phyloP scores from a whole-genome alignment of 257 asterid species.

The Haberlea rhodopensis region DNA sequence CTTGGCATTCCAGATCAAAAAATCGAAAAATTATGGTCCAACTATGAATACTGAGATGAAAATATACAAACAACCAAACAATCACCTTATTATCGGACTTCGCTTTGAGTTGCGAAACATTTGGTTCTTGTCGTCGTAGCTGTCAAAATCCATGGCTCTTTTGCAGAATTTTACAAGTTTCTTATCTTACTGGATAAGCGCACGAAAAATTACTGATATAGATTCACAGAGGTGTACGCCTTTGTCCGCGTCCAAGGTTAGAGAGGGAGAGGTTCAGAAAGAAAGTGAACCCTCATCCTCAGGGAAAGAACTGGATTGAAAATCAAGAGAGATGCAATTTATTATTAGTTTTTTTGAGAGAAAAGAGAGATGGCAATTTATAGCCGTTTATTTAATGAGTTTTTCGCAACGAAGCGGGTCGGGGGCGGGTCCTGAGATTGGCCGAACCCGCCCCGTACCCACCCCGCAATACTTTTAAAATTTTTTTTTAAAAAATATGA shows the following conservation, averaged over 20 bases:
- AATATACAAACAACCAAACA: slow-evolving; percentile 1
- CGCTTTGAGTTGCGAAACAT: slow-evolving; percentile 84
- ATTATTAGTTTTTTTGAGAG: too few species aligned
- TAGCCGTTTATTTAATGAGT: too few species aligned
- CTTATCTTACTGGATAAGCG: too few species aligned
- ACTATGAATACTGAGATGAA: not conserved
- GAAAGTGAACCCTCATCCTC: not conserved
- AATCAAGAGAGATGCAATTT: too few species aligned
- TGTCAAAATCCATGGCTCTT: slow-evolving; percentile 71
- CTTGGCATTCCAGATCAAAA: slow-evolving; percentile 35
- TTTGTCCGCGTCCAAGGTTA: not conserved
- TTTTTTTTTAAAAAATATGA: too few species aligned
- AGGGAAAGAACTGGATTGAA: too few species aligned
- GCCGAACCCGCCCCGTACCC: too few species aligned
- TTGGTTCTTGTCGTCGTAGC: slow-evolving; percentile 68
- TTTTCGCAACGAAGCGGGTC: too few species aligned
- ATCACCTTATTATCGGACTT: slow-evolving; percentile 84
- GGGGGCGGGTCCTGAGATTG: too few species aligned
- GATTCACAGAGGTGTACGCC: not conserved
- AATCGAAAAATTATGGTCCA: not conserved
- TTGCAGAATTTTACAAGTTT: slow-evolving; percentile 12
- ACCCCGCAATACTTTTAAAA: too few species aligned
- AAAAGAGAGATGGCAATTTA: too few species aligned
- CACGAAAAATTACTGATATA: not conserved
- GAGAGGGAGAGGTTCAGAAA: not conserved